Evolutionary conservation across 495 filamentous ascomycete species (phyloP), one percentile per base, ranked within the genome.

Genomic region (Cryomyces minteri): DNA sequence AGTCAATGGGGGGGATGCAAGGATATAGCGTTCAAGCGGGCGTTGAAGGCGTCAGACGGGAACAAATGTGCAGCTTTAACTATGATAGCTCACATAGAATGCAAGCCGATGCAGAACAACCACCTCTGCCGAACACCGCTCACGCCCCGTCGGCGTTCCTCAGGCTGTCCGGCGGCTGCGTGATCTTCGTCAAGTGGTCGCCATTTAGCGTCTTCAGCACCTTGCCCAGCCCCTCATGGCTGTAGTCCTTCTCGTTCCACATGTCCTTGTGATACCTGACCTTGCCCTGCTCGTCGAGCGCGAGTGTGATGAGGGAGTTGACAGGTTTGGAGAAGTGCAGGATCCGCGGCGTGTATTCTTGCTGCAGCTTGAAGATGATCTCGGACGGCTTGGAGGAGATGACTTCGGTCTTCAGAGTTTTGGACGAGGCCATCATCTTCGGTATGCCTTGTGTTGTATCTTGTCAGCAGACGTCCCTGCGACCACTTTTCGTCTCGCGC

Each of bases 241-340:
- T 66, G 50, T 69, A 70, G 45, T 68, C 66, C 52, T 68, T 70
- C 45, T 67, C 58, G 44, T 69, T 69, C 67, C 63, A 72, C 67
- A 66, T 65, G 50, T 69, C 66, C 51, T 71, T 69, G 48, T 71
- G 65, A 52, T 69, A 70, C 43, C 56, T 58, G 5, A 69, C 67
- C 49, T 64, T 67, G 9, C 57, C 65, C 32, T 63, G 43, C 30
- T 58, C 57, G 44, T 70, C 61, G 43, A 71, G 44, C 25, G 55
- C 56, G 48, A 68, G 48, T 9, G 54, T 62, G 2, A 70, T 56
- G 4, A 70, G 50, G 9, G 53, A 59, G 38, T 70, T 61, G 4
- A 68, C 62, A 5, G 50, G 37, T 48, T 67, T 65, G n/a, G 54
- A 42, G 2, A 55, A 41, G n/a, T 57, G 56, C 36, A 61, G 14